Evolutionary conservation across 179 eudicot genomes (phyloP).

Genomic region (Corrigiola litoralis): DNA sequence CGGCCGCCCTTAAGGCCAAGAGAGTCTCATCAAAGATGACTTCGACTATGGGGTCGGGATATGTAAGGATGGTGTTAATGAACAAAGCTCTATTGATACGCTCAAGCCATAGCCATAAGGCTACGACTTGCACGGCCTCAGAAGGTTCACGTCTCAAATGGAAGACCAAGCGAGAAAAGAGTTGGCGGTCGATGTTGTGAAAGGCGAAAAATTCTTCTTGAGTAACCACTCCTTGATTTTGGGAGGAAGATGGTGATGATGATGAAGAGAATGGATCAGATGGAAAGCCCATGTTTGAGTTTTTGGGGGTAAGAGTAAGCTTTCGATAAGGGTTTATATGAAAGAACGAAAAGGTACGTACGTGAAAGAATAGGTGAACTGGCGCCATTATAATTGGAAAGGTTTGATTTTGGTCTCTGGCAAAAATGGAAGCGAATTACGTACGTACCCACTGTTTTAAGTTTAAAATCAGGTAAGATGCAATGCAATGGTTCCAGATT

Average conservation of each 20-base stretch:
- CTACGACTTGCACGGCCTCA: constrained; percentile 35
- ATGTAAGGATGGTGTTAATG: constrained; percentile 7
- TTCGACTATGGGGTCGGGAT: constrained; percentile 20
- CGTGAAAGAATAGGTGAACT: background rate
- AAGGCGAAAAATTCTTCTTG: constrained; percentile 16
- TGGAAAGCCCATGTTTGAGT: background rate
- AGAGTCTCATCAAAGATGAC: constrained; percentile 31
- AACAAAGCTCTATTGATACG: background rate
- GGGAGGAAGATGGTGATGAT: background rate
- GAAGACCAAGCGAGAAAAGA: constrained; percentile 13
- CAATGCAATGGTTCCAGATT: background rate
- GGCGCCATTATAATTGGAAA: background rate
- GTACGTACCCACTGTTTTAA: too few relatives aligned
- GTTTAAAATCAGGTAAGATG: background rate
- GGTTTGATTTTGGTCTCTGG: background rate
- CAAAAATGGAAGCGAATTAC: constrained; percentile 2
- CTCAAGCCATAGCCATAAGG: constrained; percentile 48
- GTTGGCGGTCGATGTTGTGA: constrained; percentile 23
- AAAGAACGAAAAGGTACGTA: background rate
- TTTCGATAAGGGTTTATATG: background rate
- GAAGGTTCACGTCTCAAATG: constrained; percentile 7
- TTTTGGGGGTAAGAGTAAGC: background rate
- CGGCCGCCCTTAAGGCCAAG: constrained; percentile 29
- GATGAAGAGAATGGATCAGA: constrained; percentile 7
- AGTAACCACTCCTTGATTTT: background rate